A percentile compares a stretch with the other conserved stretches of the same genome.
These are phyloP conservation scores for Salix purpurea DNA, from an alignment of 345 rosid genomes.

Conservation along the genomic window DNA sequence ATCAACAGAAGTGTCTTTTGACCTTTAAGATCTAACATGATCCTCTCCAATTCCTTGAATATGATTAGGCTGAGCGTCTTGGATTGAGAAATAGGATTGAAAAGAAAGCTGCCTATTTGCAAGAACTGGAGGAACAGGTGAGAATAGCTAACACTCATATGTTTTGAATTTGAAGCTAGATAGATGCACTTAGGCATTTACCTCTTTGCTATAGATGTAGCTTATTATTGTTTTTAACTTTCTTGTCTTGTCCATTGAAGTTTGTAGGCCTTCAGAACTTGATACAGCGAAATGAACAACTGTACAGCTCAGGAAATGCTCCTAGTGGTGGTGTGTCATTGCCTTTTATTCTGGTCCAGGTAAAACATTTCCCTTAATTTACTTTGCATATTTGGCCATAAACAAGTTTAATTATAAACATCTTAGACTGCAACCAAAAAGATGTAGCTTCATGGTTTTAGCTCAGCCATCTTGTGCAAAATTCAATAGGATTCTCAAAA, in stretches of 20 bases:
- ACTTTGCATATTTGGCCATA: neutral
- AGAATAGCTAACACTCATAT: conserved; percentile 19
- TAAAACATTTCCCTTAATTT: conserved; percentile 28
- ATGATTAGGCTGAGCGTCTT: conserved; percentile 59
- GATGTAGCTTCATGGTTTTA: neutral
- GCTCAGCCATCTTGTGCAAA: neutral
- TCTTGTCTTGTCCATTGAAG: conserved; percentile 39
- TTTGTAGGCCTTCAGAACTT: conserved; percentile 82
- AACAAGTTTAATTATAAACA: neutral
- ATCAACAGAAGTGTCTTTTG: conserved; percentile 7
- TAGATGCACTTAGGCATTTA: conserved; percentile 2
- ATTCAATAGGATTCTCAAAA: neutral
- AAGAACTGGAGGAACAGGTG: conserved; percentile 95
- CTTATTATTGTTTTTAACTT: conserved; percentile 3
- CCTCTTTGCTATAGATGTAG: conserved; percentile 4
- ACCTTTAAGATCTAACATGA: conserved; percentile 15
- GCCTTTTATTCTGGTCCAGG: conserved; percentile 99
- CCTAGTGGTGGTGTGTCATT: conserved; percentile 88
- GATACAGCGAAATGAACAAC: conserved; percentile 74
- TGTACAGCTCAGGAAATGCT: conserved; percentile 71
- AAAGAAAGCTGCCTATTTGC: conserved; percentile 82
- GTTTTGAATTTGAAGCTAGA: conserved; percentile 8
- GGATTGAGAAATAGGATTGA: conserved; percentile 72
- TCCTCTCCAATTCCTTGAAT: conserved; percentile 15
- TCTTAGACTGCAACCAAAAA: neutral